Evolutionary conservation across 192 early-diverging fungal species (phyloP).

Genomic region (Coemansia sp.): DNA sequence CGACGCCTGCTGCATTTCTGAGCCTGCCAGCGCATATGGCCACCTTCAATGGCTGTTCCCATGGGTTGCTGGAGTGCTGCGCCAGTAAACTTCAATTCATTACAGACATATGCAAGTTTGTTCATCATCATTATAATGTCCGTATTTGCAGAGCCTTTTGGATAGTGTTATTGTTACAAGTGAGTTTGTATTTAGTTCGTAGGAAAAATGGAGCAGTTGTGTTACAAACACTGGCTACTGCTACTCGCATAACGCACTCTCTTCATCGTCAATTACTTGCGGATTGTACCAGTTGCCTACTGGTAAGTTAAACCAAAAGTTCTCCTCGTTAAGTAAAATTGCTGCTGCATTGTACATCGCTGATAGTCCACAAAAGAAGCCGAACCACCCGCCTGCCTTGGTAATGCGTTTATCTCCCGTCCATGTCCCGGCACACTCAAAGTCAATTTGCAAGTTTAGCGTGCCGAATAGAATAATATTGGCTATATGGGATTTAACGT

Average conservation of each 20-base stretch:
- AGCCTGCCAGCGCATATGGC: too few relatives aligned
- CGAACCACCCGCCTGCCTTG: constrained; percentile 46
- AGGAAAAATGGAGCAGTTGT: too few relatives aligned
- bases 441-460: constrained; percentile 39
- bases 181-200: too few relatives aligned
- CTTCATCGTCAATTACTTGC: constrained; percentile 10
- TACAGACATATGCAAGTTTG: too few relatives aligned
- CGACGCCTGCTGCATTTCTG: too few relatives aligned
- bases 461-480: constrained; percentile 43
- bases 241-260: background rate
- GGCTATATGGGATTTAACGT: constrained; percentile 43
- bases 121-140: too few relatives aligned
- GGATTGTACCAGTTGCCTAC: constrained; percentile 54
- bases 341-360: constrained; percentile 50
- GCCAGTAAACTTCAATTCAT: too few relatives aligned
- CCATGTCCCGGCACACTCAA: constrained; percentile 38
- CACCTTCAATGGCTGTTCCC: too few relatives aligned
- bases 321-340: constrained; percentile 48
- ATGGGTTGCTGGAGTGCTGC: too few relatives aligned
- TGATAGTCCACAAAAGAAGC: constrained; percentile 50
- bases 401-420: constrained; percentile 14
- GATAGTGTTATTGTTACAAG: too few relatives aligned
- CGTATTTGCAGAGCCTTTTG: too few relatives aligned
- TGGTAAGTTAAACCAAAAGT: constrained; percentile 53
- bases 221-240: too few relatives aligned